Evolutionary conservation across 495 filamentous ascomycete genomes (phyloP).

Genomic region (Podospora pseudopauciseta): DNA sequence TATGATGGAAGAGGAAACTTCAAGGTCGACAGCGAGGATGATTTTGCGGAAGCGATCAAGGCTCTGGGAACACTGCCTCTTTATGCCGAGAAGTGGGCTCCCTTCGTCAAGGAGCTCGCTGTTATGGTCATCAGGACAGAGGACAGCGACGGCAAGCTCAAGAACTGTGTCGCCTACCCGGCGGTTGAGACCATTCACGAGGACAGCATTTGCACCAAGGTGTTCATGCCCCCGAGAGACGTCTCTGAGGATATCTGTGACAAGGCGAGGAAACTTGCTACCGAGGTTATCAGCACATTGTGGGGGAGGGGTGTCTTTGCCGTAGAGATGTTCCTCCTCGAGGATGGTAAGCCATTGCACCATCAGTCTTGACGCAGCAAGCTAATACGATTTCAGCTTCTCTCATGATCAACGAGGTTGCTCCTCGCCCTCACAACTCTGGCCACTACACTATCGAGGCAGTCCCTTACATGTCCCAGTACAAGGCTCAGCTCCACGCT

Average conservation of each 20-base stretch:
- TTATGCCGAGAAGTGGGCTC: slow-evolving; percentile 89
- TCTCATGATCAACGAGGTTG: slow-evolving; percentile 86
- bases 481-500: slow-evolving; percentile 81
- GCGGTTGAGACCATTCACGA: slow-evolving; percentile 93
- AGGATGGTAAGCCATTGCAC: slow-evolving; percentile 53
- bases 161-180: slow-evolving; percentile 67
- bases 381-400: slow-evolving; percentile 33
- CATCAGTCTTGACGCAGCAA: not conserved
- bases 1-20: slow-evolving; percentile 95
- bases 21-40: slow-evolving; percentile 61
- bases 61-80: slow-evolving; percentile 66
- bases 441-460: slow-evolving; percentile 98
- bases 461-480: slow-evolving; percentile 79
- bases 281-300: slow-evolving; percentile 72
- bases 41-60: slow-evolving; percentile 66
- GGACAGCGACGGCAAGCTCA: slow-evolving; percentile 54
- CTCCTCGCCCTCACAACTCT: slow-evolving; percentile 93
- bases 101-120: slow-evolving; percentile 81
- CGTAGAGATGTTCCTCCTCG: slow-evolving; percentile 93
- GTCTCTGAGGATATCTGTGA: slow-evolving; percentile 58
- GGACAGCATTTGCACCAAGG: slow-evolving; percentile 91
- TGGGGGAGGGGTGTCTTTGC: slow-evolving; percentile 92
- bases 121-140: slow-evolving; percentile 94
- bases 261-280: slow-evolving; percentile 71
- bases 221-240: slow-evolving; percentile 77